Evolutionary conservation across 306 rosid species (phyloP), one percentile per base, ranked within the genome.

Genomic region (Acacia acuminata): DNA sequence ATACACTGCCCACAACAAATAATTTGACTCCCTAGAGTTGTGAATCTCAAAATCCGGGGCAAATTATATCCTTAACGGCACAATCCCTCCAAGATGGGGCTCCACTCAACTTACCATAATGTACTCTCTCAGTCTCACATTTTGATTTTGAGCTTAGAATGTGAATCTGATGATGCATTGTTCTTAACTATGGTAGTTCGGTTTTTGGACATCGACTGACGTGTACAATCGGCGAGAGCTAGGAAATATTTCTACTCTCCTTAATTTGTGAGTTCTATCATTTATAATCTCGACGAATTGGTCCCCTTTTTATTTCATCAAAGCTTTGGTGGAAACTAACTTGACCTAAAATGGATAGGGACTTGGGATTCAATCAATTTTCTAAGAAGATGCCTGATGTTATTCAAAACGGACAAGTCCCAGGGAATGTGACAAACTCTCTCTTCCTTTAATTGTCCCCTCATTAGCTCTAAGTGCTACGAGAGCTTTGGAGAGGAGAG

Each of bases 21-120:
- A n/a, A n/a, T n/a, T n/a, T n/a, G n/a, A n/a, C n/a, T n/a, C n/a
- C n/a, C n/a, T n/a, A n/a, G n/a, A n/a, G n/a, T n/a, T n/a, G n/a
- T n/a, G n/a, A n/a, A n/a, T n/a, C n/a, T n/a, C n/a, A n/a, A n/a
- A n/a, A n/a, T n/a, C n/a, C n/a, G n/a, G n/a, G n/a, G n/a, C n/a
- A n/a, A n/a, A n/a, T n/a, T n/a, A 91, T 85, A 90, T 84, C 82
- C 75, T 92, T 34, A 88, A 68, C 40, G 94, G 96, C 48, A 73
- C 90, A 71, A 88, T 92, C 76, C 93, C 93, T 81, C 81, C 42
- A 64, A 76, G 82, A 89, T 91, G 94, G 94, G 93, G 92, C 43
- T 85, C 89, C 73, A 69, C 69, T 66, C 76, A 80, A 5, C 85
- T 91, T 25, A 8, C 75, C 45, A 75, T 12, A 73, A 86, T 91